A percentile compares a stretch with the other conserved stretches of the same genome.
phyloP scores from a whole-genome alignment of 2,329 filamentous ascomycete genomes.

The Phaeoacremonium minimum region DNA sequence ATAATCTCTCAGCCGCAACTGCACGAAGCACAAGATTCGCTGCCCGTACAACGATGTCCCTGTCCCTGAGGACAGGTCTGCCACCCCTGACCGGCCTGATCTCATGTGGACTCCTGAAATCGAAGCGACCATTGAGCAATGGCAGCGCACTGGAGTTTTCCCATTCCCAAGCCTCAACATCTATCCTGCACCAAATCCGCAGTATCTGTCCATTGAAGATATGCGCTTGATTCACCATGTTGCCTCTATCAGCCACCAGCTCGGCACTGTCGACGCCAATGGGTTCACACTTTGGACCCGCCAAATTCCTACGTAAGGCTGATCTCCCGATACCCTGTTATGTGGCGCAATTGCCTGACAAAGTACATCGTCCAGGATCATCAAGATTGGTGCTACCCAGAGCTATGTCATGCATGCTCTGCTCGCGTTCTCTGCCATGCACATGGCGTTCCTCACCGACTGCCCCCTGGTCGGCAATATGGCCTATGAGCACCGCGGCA shows the following conservation, averaged over 20 bases:
- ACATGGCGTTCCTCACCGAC: conserved; percentile 84
- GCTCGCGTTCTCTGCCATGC: conserved; percentile 89
- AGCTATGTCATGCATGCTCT: conserved; percentile 92
- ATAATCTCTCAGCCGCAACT: conserved; percentile 70
- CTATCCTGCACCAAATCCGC: conserved; percentile 69
- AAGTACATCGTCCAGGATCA: conserved; percentile 49
- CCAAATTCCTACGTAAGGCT: conserved; percentile 80
- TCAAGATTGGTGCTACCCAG: conserved; percentile 76
- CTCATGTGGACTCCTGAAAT: conserved; percentile 86
- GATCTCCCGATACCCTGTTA: conserved; percentile 9
- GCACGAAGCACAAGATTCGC: conserved; percentile 96
- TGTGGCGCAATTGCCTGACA: neutral
- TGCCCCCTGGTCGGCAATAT: conserved; percentile 83
- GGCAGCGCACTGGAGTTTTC: conserved; percentile 79
- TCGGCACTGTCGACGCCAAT: conserved; percentile 71
- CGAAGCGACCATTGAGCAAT: conserved; percentile 74
- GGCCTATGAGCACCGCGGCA: conserved; percentile 82
- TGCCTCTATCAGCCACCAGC: conserved; percentile 77
- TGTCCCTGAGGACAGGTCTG: conserved; percentile 57
- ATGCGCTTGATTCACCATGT: conserved; percentile 89
- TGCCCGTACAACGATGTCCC: conserved; percentile 95
- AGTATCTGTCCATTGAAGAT: conserved; percentile 70
- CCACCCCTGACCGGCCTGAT: conserved; percentile 59
- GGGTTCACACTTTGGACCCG: conserved; percentile 90
- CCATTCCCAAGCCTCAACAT: conserved; percentile 80